These are phyloP conservation scores for Phytophthora gonapodyides DNA, from an alignment of 352 stramenopile species.

Conservation along the genomic window DNA sequence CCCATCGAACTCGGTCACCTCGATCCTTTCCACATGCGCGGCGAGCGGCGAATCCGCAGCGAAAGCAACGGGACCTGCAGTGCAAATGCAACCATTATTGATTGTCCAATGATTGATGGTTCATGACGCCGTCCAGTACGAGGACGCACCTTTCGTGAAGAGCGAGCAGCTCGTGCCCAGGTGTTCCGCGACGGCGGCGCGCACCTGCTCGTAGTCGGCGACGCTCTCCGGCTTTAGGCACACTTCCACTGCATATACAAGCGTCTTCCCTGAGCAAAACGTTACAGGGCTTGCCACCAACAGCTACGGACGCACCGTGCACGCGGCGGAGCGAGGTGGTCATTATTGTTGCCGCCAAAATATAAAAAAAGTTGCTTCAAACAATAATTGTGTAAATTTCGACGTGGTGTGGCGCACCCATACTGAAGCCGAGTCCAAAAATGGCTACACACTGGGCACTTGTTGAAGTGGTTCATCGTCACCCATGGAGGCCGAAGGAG, in stretches of 20 bases:
- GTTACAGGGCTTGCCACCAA: not conserved
- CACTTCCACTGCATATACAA: slow-evolving; percentile 54
- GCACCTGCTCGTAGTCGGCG: slow-evolving; percentile 43
- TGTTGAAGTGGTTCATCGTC: not conserved
- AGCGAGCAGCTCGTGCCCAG: slow-evolving; percentile 31
- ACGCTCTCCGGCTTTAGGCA: slow-evolving; percentile 55
- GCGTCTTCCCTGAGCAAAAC: not conserved
- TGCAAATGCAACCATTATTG: slow-evolving; percentile 4
- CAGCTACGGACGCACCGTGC: slow-evolving; percentile 22
- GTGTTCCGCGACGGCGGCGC: slow-evolving; percentile 26
- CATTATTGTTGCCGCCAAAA: slow-evolving; percentile 11
- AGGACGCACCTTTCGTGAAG: slow-evolving; percentile 35
- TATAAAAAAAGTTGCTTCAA: slow-evolving; percentile 1
- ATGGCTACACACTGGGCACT: slow-evolving; percentile 21
- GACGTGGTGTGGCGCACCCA: not conserved
- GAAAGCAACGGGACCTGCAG: slow-evolving; percentile 41
- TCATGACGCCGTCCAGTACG: not conserved
- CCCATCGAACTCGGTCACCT: slow-evolving; percentile 47
- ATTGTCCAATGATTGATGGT: not conserved
- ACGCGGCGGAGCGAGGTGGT: slow-evolving; percentile 19
- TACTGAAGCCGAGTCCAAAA: slow-evolving; percentile 23
- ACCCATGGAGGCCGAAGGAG: no score
- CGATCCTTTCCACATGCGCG: slow-evolving; percentile 44
- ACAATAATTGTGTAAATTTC: not conserved
- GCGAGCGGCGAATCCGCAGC: slow-evolving; percentile 26